Base-by-base conservation (phyloP, 305 asterid species). In the Fraxinus floribunda region DNA sequence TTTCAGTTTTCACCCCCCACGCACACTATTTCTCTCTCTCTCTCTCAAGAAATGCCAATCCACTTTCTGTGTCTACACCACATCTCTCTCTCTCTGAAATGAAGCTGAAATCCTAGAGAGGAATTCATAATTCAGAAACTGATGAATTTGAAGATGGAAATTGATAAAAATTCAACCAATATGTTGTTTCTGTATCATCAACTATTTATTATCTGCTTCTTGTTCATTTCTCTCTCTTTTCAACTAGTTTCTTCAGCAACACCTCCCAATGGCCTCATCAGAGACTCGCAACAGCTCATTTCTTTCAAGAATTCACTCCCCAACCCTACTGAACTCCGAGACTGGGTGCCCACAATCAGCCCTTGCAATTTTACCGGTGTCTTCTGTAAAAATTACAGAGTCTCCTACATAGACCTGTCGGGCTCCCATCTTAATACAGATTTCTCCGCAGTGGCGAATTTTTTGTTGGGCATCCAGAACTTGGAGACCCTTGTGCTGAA, bases 401-500 rank as follows among this genome's bases (percentile, higher is more conserved):
- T 89, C 34, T 80, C 90, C 74, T 83, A 85, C 15, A 77, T 89
- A 82, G 85, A 88, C 86, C 90, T 89, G 77, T 57, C 71, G 18
- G 78, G 76, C 80, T 79, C 77, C 7, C 75, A 75, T 34, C 81
- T 89, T 30, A 79, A 86, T 82, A 74, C 57, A 35, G 88, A 89
- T 76, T 88, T 89, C 76, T 76, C 80, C 76, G 78, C 72, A 41
- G 86, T 86, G 29, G 86, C 88, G 2, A 71, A 84, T 15, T 80
- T 85, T 70, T 82, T 89, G 83, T 30, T 88, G 34, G 32, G 78
- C 13, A 18, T 89, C 44, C 85, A 82, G 5, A 88, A 79, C 77
- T 86, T 89, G 90, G 92, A 89, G 84, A 29, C 87, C 84, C 84
- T 89, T 9, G 82, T 82, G 81, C 85, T 89, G 68, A 89, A 84